Evolutionary conservation across 345 rosid species (phyloP), one percentile per base, ranked within the genome.

Genomic region (Durio zibethinus): DNA sequence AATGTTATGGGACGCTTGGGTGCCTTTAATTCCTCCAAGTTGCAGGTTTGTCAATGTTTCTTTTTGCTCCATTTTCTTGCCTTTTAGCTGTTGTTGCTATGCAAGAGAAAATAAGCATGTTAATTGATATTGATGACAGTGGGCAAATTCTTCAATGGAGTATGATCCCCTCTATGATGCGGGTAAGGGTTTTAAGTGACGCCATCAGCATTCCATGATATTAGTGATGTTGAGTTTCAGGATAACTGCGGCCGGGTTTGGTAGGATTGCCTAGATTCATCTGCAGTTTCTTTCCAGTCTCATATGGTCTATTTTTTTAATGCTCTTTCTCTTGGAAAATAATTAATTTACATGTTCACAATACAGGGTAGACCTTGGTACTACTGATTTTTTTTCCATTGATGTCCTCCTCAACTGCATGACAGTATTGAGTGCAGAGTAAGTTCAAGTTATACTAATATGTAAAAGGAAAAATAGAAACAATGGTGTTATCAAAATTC

Each of bases 1-100:
- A 93, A 95, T 85, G 93, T 93, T 78, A 93, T 95, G 99, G 98
- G 99, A 57, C 84, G 98, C 68, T 78, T 93, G 76, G 99, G 99
- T 54, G 93, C 94, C 82, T 95, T 93, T 85, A 95, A 95, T 85
- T 89, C 97, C 77, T 88, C 92, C 23, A 95, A 95, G 79, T 80
- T 95, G 81, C 98, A 94, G 98, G 98, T 94, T 85, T 82, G 82
- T 33, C 69, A 73, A 64, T 78, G 72, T 27, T 64, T 70, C 6
- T 10, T 23, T 60, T 62, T 40, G 50, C 52, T 21, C 40, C 60
- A 9, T 43, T 61, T 40, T 78, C 35, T 77, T 62, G 25, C 36
- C 2, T 52, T 48, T 21, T 43, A 3, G 36, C 56, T 40, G 29
- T 38, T 72, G 15, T 45, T 53, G n/a, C 5, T 48, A 10, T 75